Evolutionary conservation across 306 rosid species (phyloP).

Genomic region (Heteromeles arbutifolia): DNA sequence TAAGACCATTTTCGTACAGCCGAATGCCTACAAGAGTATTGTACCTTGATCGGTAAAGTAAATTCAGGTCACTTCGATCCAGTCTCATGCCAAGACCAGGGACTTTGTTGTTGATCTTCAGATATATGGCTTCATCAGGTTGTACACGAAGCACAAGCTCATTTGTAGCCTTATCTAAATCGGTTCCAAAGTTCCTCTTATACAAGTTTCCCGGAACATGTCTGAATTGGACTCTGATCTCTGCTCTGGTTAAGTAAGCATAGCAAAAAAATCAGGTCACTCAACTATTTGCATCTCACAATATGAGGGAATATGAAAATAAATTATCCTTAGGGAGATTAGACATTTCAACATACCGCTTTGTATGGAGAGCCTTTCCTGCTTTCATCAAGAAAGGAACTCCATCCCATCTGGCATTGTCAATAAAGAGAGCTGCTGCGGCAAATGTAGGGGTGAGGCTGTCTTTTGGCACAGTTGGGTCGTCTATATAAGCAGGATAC

Average conservation of each 20-base stretch:
- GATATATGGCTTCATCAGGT: conserved; percentile 89
- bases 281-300: conserved; percentile 13
- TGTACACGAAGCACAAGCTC: conserved; percentile 98
- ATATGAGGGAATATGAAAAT: conserved; percentile 5
- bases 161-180: conserved; percentile 83
- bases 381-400: conserved; percentile 98
- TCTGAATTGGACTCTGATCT: conserved; percentile 94
- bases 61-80: conserved; percentile 85
- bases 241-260: conserved; percentile 59
- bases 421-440: conserved; percentile 82
- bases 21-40: not conserved
- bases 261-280: conserved; percentile 6
- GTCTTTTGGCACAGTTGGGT: conserved; percentile 69
- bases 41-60: conserved; percentile 84
- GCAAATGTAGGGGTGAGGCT: conserved; percentile 97
- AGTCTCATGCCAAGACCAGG: conserved; percentile 98
- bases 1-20: not conserved
- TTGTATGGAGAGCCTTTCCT: conserved; percentile 94
- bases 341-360: conserved; percentile 36
- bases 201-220: conserved; percentile 95
- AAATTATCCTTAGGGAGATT: not conserved
- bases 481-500: conserved; percentile 71
- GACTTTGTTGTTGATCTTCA: conserved; percentile 95
- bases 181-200: conserved; percentile 80
- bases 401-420: conserved; percentile 98